phyloP scores from a whole-genome alignment of 2,329 filamentous ascomycete species.

The Trichoderma sp. region DNA sequence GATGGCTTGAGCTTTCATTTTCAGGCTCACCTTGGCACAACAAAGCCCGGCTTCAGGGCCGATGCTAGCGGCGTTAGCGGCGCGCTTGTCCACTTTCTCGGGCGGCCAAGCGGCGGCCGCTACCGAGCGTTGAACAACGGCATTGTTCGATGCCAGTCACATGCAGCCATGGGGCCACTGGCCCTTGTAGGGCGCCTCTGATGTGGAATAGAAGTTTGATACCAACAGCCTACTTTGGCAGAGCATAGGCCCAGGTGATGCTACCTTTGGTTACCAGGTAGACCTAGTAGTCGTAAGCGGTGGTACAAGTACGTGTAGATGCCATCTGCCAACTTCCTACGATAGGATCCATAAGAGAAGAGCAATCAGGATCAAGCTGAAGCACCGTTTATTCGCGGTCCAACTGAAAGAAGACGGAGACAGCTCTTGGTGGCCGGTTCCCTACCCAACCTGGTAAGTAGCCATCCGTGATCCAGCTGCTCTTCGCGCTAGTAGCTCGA shows the following conservation, averaged over 20 bases:
- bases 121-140: slow-evolving; percentile 4
- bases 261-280: background rate
- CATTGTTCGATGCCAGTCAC: slow-evolving; percentile 5
- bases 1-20: background rate
- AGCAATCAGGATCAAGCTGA: background rate
- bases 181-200: background rate
- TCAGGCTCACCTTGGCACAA: background rate
- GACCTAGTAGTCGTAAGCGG: background rate
- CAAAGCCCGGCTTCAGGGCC: background rate
- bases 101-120: slow-evolving; percentile 7
- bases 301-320: background rate
- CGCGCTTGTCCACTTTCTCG: background rate
- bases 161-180: background rate
- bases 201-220: background rate
- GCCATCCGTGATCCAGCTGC: background rate
- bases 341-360: background rate
- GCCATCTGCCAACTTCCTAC: background rate
- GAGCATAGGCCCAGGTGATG: background rate
- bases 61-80: background rate
- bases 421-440: background rate
- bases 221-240: background rate
- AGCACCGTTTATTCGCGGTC: background rate
- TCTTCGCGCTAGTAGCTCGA: background rate
- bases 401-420: background rate
- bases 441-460: background rate